Percentiles rank a stretch among this genome's conserved stretches.
phyloP scores from a whole-genome alignment of 129 eudicot species.

The Daucus carota region DH1_v3.0 NC_030382.2:31779001-31779500 shows the following conservation, averaged over 20 bases:
- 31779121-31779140: not conserved
- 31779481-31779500: constrained; percentile 79
- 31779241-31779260: not conserved
- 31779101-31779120: no score
- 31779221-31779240: not conserved
- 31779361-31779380: constrained; percentile 25
- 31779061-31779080: not conserved
- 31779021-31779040: no score
- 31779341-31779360: not conserved
- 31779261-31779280: not conserved
- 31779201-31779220: not conserved
- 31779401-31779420: constrained; percentile 81
- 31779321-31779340: not conserved
- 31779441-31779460: constrained; percentile 83
- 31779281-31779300: not conserved
- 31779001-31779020: no score
- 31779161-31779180: not conserved
- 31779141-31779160: not conserved
- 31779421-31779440: constrained; percentile 54
- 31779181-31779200: not conserved
- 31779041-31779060: not conserved
- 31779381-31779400: constrained; percentile 55
- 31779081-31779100: no score
- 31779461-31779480: constrained; percentile 59
- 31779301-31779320: not conserved